phyloP scores from a whole-genome alignment of 192 early-diverging fungal species.

The Coemansia sp. region DNA sequence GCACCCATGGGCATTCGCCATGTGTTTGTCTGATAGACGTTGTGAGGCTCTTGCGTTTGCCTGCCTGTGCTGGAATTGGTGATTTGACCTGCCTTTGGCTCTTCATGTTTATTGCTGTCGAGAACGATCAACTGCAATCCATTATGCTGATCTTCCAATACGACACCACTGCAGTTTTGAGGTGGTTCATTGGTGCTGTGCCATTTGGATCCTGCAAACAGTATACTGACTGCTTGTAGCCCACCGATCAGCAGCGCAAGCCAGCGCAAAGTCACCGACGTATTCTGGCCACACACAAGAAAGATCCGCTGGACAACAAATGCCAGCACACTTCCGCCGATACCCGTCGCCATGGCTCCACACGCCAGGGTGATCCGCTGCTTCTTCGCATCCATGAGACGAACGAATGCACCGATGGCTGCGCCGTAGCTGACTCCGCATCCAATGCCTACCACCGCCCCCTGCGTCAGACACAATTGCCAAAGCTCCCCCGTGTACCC shows the following conservation, averaged over 20 bases:
- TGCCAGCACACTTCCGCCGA: constrained; percentile 21
- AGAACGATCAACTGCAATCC: no score
- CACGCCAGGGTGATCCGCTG: neutral
- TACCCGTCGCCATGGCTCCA: constrained; percentile 14
- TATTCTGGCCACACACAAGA: neutral
- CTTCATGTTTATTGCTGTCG: neutral
- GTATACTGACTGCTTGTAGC: neutral
- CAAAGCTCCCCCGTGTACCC: constrained; percentile 57
- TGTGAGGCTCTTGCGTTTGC: neutral
- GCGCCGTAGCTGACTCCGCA: constrained; percentile 40
- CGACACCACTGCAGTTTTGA: neutral
- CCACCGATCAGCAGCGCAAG: constrained; percentile 15
- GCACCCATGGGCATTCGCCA: neutral
- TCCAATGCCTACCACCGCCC: constrained; percentile 60
- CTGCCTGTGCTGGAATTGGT: neutral
- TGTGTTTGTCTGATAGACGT: neutral
- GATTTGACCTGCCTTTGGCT: no score
- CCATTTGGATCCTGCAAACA: constrained; percentile 4
- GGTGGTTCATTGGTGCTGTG: neutral
- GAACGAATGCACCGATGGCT: neutral
- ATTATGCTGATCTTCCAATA: no score
- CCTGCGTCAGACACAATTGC: constrained; percentile 65
- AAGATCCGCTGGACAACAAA: constrained; percentile 5
- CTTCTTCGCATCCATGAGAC: neutral
- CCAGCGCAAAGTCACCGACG: constrained; percentile 15